Conservation (phyloP, 225 moss, liverwort and hornwort genomes). For the Thuidium tamariscinum region DNA sequence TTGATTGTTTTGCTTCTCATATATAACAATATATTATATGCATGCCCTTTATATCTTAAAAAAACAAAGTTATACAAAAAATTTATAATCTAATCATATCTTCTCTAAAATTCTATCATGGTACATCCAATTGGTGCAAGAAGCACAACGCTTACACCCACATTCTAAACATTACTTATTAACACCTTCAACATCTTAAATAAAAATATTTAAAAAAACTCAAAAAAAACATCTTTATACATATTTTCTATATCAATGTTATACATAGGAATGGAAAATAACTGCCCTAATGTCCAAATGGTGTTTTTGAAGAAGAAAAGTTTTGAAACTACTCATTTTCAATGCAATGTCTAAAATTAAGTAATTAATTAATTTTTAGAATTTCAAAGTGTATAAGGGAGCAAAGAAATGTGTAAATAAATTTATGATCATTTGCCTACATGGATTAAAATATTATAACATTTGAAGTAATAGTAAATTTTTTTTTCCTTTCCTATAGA, state of each 20-base stretch:
- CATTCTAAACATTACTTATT: rapidly evolving
- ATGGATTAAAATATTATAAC: background rate
- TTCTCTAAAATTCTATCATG: background rate
- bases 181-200: background rate
- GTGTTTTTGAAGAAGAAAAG: too few species aligned
- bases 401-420: too few species aligned
- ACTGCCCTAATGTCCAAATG: rapidly evolving
- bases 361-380: too few species aligned
- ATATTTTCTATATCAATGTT: background rate
- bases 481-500: too few species aligned
- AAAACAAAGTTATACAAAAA: background rate
- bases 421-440: rapidly evolving
- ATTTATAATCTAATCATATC: rapidly evolving
- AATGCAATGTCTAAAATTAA: too few species aligned
- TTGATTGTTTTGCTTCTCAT: background rate
- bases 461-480: too few species aligned
- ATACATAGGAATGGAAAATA: background rate
- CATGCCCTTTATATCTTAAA: background rate
- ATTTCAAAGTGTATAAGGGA: too few species aligned
- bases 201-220: background rate
- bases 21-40: background rate
- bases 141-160: too few species aligned
- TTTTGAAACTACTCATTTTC: rapidly evolving
- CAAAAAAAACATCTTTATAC: background rate
- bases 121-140: rapidly evolving